phyloP scores from a whole-genome alignment of 306 rosid species.

The Lathyrus aphaca region DNA sequence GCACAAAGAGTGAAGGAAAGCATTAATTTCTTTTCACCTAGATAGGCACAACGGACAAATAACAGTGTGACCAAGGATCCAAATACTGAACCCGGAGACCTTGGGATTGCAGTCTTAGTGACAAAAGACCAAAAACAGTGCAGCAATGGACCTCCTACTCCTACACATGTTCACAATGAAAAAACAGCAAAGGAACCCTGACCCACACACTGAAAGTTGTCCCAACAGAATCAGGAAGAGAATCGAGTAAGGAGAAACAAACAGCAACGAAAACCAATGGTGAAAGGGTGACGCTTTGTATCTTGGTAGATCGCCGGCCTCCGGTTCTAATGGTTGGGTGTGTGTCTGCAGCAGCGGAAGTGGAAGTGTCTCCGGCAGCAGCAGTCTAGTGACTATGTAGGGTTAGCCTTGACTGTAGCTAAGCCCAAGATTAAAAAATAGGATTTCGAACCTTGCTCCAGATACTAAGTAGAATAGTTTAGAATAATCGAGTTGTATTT shows the following conservation, averaged over 20 bases:
- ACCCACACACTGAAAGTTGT: not conserved
- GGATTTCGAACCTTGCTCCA: not conserved
- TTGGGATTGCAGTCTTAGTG: not conserved
- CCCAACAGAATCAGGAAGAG: not conserved
- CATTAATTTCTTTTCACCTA: too few relatives aligned
- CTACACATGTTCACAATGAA: not conserved
- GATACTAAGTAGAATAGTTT: not conserved
- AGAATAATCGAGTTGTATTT: not conserved
- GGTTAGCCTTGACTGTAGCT: not conserved
- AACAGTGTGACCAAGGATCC: not conserved
- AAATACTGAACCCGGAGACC: not conserved
- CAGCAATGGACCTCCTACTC: not conserved
- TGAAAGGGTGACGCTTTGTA: too few relatives aligned
- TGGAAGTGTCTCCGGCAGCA: too few relatives aligned
- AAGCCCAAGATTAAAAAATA: not conserved
- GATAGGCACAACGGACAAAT: too few relatives aligned
- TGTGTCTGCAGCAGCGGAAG: too few relatives aligned
- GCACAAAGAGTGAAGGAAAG: too few relatives aligned
- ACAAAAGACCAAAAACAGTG: constrained; percentile 1
- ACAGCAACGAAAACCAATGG: too few relatives aligned
- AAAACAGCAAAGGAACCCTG: not conserved
- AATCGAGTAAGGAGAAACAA: too few relatives aligned
- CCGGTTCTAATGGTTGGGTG: too few relatives aligned
- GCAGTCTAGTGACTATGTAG: too few relatives aligned
- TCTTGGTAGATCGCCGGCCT: too few relatives aligned